These are phyloP conservation scores for Leucocoprinus birnbaumii DNA, from an alignment of 768 basidiomycete species.

Conservation along the genomic window DNA sequence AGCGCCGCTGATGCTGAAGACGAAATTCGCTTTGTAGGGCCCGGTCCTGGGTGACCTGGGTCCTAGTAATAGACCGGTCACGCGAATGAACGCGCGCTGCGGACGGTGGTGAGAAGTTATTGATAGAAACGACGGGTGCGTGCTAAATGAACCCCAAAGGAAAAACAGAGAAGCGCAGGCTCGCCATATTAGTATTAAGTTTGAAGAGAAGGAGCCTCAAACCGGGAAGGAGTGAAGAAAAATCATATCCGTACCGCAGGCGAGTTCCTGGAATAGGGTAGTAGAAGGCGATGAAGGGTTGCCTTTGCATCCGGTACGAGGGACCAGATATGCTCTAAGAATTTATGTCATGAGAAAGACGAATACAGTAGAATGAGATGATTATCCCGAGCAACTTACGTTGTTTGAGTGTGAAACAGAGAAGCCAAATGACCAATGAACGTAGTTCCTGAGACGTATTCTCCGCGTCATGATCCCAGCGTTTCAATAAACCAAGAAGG, in stretches of 20 bases:
- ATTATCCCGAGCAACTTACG: constrained; percentile 25
- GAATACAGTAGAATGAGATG: constrained; percentile 7
- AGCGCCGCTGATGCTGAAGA: neutral
- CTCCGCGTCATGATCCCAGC: constrained; percentile 9
- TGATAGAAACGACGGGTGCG: neutral
- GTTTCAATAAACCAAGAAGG: constrained; percentile 26
- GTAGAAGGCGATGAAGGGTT: neutral
- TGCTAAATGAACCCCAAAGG: neutral
- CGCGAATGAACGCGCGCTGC: neutral
- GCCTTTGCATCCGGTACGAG: neutral
- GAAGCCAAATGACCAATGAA: constrained; percentile 35
- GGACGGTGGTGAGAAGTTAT: neutral
- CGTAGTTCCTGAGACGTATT: constrained; percentile 19
- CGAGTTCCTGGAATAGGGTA: constrained; percentile 1
- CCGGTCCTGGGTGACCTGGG: neutral
- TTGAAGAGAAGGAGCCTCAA: neutral
- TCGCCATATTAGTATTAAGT: neutral
- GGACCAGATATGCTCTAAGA: constrained; percentile 6
- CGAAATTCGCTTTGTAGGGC: neutral
- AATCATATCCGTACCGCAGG: constrained; percentile 4
- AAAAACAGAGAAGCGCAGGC: neutral
- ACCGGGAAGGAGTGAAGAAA: neutral
- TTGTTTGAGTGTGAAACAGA: constrained; percentile 36
- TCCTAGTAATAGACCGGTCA: neutral
- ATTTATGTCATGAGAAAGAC: constrained; percentile 2